Conservation (phyloP, 1,284 basidiomycete species). For the Paramarasmius palmivorus region DNA sequence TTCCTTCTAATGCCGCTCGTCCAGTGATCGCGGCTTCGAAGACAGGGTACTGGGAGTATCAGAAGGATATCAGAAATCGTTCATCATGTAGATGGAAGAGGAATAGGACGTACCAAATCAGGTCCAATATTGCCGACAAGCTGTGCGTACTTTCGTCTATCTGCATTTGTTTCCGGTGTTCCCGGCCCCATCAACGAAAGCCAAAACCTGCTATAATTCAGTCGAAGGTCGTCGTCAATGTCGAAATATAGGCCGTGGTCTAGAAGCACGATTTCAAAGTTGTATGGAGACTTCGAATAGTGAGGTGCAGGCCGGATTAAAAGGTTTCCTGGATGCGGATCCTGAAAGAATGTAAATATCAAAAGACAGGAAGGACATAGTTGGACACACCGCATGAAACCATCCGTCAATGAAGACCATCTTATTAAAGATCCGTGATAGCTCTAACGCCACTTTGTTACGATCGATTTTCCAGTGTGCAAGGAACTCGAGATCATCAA, state of each 20-base stretch:
- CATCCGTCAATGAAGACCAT: constrained; percentile 98
- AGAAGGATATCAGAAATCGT: background rate
- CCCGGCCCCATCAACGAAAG: constrained; percentile 79
- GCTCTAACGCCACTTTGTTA: constrained; percentile 89
- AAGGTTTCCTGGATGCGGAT: constrained; percentile 89
- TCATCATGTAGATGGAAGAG: background rate
- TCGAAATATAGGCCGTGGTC: constrained; percentile 96
- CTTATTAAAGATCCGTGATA: constrained; percentile 87
- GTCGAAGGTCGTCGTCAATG: constrained; percentile 73
- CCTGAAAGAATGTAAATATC: constrained; percentile 24
- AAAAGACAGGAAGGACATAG: constrained; percentile 1
- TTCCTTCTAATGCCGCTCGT: constrained; percentile 63
- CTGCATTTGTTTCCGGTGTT: constrained; percentile 60
- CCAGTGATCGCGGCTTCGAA: constrained; percentile 87
- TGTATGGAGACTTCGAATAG: constrained; percentile 77
- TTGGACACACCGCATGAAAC: constrained; percentile 73
- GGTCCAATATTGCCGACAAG: constrained; percentile 88
- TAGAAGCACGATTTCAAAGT: constrained; percentile 91
- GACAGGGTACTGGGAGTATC: constrained; percentile 61
- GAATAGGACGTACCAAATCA: constrained; percentile 62
- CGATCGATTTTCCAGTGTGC: constrained; percentile 87
- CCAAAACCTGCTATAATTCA: constrained; percentile 85
- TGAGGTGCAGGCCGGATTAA: constrained; percentile 78
- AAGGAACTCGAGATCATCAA: constrained; percentile 89
- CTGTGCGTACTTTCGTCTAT: constrained; percentile 83